Conservation (phyloP, 2,329 filamentous ascomycete species). For the Alternaria tenuissima region DNA sequence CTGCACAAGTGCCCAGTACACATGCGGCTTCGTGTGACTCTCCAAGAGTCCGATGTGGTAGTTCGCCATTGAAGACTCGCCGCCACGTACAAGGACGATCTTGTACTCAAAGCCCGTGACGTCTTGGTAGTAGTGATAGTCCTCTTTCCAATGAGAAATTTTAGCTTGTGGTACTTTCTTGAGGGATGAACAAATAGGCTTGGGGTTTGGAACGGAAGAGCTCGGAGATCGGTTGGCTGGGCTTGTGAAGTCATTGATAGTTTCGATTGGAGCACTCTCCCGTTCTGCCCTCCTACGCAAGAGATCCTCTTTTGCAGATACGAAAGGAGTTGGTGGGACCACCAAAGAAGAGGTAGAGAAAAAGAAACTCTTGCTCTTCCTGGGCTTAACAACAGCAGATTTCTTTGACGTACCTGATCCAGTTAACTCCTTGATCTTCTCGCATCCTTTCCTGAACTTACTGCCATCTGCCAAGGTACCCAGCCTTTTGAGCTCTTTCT, state of each 20-base stretch:
- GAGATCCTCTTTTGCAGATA: slow-evolving; percentile 34
- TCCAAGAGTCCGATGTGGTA: slow-evolving; percentile 51
- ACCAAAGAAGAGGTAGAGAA: slow-evolving; percentile 17
- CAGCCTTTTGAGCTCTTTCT: slow-evolving; percentile 38
- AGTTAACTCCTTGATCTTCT: slow-evolving; percentile 40
- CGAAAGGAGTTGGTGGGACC: slow-evolving; percentile 14
- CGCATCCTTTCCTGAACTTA: slow-evolving; percentile 44
- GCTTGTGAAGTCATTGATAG: slow-evolving; percentile 1
- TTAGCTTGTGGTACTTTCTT: slow-evolving; percentile 22
- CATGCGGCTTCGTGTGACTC: slow-evolving; percentile 40
- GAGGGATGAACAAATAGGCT: not conserved
- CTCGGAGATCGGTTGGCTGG: not conserved
- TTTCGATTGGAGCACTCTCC: slow-evolving; percentile 11
- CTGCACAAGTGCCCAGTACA: slow-evolving; percentile 41
- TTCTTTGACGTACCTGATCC: slow-evolving; percentile 49
- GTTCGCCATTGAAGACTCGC: slow-evolving; percentile 62
- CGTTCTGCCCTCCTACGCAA: slow-evolving; percentile 31
- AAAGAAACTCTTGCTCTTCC: slow-evolving; percentile 32
- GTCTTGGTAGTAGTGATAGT: slow-evolving; percentile 72
- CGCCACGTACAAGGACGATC: slow-evolving; percentile 65
- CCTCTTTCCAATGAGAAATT: slow-evolving; percentile 50
- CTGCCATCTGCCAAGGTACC: slow-evolving; percentile 40
- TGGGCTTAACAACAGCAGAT: slow-evolving; percentile 23
- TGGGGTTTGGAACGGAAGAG: not conserved
- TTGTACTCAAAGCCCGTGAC: slow-evolving; percentile 69